Percentiles rank a stretch among this genome's conserved stretches.
Evolutionary conservation across 345 rosid species (phyloP).

Genomic region (Carallia brachiata): DNA sequence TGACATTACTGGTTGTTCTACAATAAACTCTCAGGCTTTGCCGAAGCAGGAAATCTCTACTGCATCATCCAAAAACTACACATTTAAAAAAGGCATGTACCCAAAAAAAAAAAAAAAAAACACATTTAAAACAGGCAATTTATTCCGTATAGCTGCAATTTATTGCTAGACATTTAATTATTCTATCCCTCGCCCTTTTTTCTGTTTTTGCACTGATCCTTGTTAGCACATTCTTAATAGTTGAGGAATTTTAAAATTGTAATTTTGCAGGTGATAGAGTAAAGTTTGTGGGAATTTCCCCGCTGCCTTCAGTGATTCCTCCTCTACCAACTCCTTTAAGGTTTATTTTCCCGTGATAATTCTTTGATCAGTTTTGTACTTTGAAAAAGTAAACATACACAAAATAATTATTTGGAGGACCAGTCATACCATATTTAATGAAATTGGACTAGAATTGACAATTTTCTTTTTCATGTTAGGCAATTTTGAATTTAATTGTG

Average conservation of each 20-base stretch:
- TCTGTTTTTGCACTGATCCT: neutral
- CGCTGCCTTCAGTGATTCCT: constrained; percentile 48
- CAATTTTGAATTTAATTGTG: no score
- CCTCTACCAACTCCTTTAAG: constrained; percentile 50
- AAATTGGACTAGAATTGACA: no score
- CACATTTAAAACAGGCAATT: constrained; percentile 70
- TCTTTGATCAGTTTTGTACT: neutral
- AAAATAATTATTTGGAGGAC: no score
- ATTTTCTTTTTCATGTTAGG: no score
- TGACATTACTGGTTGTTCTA: constrained; percentile 84
- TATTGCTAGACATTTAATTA: neutral
- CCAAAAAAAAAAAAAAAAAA: neutral
- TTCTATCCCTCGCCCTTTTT: neutral
- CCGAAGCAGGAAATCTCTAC: constrained; percentile 92
- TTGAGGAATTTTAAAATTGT: constrained; percentile 11
- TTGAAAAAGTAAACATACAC: neutral
- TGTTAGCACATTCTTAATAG: constrained; percentile 13
- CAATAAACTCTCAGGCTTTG: constrained; percentile 62
- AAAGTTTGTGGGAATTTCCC: constrained; percentile 47
- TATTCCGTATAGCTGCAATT: neutral
- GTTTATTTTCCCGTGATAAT: constrained; percentile 26
- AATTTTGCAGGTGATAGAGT: constrained; percentile 86
- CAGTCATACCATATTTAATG: no score
- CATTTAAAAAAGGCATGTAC: constrained; percentile 64
- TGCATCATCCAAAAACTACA: constrained; percentile 81